Percentiles rank a stretch among this genome's conserved stretches.
These are phyloP conservation scores for Tetrahymena elliotti DNA, from an alignment of 73 alveolate species.

Conservation along the genomic window DNA sequence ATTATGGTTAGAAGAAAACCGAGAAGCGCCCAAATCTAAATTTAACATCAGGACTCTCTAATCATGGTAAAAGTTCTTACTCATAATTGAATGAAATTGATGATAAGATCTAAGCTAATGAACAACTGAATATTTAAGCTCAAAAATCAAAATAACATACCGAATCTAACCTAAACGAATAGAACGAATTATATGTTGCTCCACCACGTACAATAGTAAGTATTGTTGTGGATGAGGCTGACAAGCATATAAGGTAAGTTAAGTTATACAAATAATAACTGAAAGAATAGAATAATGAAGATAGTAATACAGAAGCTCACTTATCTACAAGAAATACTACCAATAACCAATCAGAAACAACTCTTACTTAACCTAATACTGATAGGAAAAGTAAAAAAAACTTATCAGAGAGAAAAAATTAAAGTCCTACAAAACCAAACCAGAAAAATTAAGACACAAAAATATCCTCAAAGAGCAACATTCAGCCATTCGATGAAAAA, in stretches of 20 bases:
- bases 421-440: not conserved
- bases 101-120: not conserved
- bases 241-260: not conserved
- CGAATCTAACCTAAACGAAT: not conserved
- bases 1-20: not conserved
- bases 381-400: not conserved
- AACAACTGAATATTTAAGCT: no score
- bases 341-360: not conserved
- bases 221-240: not conserved
- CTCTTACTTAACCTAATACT: not conserved
- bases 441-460: not conserved
- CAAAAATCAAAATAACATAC: no score
- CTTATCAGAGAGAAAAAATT: not conserved
- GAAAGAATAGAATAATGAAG: not conserved
- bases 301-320: not conserved
- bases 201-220: not conserved
- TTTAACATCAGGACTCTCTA: not conserved
- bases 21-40: not conserved
- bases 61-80: not conserved
- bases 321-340: not conserved
- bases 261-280: not conserved
- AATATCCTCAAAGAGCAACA: not conserved
- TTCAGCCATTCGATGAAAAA: not conserved
- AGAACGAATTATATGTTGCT: not conserved
- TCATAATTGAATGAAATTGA: not conserved